Conservation (phyloP, 169 alveolate species). For the Plasmodium blacklocki region DNA sequence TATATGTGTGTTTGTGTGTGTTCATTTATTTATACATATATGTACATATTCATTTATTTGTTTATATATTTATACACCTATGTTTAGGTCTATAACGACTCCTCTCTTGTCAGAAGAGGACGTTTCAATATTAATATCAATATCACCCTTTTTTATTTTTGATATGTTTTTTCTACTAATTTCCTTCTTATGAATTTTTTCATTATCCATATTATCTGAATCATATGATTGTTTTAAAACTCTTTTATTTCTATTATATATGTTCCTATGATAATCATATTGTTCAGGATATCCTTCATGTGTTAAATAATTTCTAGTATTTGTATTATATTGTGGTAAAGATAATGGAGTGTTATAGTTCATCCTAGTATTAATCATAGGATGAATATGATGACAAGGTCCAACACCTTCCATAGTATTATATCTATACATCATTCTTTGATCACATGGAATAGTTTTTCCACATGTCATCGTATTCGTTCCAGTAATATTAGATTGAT, state of each 20-base stretch:
- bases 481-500: slow-evolving; percentile 66
- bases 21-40: no score
- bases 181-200: slow-evolving; percentile 34
- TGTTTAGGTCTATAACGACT: slow-evolving; percentile 57
- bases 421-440: slow-evolving; percentile 48
- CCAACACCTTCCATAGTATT: slow-evolving; percentile 20
- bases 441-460: slow-evolving; percentile 15
- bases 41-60: no score
- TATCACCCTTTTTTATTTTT: slow-evolving; percentile 62
- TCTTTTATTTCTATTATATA: not conserved
- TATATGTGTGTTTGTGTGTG: no score
- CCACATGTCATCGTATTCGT: slow-evolving; percentile 62
- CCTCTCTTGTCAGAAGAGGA: slow-evolving; percentile 50
- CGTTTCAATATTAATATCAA: slow-evolving; percentile 75
- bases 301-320: slow-evolving; percentile 18
- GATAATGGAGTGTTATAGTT: slow-evolving; percentile 18
- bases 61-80: slow-evolving; percentile 39
- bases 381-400: slow-evolving; percentile 26
- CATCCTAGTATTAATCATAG: slow-evolving; percentile 44
- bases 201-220: not conserved
- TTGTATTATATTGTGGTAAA: slow-evolving; percentile 10
- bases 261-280: not conserved
- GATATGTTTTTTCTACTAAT: slow-evolving; percentile 53
- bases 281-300: slow-evolving; percentile 20
- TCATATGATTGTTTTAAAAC: slow-evolving; percentile 7